Conservation (phyloP, 257 asterid genomes). For the Penstemon barbatus region DNA sequence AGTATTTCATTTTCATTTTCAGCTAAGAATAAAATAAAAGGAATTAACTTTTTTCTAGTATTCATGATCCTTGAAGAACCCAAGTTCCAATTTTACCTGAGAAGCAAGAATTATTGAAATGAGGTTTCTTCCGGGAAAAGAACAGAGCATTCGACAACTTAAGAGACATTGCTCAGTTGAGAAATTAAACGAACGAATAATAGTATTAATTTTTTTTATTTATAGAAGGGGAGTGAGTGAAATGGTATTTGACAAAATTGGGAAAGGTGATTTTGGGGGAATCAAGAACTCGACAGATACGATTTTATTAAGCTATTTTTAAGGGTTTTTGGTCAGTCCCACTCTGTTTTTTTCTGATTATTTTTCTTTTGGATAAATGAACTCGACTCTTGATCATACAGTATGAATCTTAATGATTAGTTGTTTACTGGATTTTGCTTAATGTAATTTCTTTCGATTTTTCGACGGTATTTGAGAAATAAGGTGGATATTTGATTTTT, state of each 20-base stretch:
- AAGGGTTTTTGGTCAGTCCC: too few species aligned
- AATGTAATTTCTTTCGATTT: too few species aligned
- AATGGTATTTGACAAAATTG: constrained; percentile 21
- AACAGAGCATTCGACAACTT: constrained; percentile 22
- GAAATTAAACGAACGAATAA: background rate
- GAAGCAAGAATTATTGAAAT: constrained; percentile 14
- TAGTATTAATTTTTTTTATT: background rate
- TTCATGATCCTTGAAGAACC: background rate
- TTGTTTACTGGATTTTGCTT: too few species aligned
- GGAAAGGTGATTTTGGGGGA: constrained; percentile 21
- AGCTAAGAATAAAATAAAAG: background rate
- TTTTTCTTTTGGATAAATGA: too few species aligned
- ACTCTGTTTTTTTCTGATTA: too few species aligned
- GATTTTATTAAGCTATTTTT: background rate
- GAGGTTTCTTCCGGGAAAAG: constrained; percentile 24
- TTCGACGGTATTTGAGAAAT: too few species aligned
- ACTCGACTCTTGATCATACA: too few species aligned
- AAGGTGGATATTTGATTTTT: too few species aligned
- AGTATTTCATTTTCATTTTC: too few species aligned
- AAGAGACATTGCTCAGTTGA: constrained; percentile 31
- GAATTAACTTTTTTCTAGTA: background rate
- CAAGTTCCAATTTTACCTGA: constrained; percentile 31
- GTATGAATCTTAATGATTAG: too few species aligned
- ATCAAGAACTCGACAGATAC: constrained; percentile 20
- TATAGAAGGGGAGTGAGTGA: background rate